Conservation (phyloP, 1,284 basidiomycete genomes). For the Cryptococcus floricola region DNA sequence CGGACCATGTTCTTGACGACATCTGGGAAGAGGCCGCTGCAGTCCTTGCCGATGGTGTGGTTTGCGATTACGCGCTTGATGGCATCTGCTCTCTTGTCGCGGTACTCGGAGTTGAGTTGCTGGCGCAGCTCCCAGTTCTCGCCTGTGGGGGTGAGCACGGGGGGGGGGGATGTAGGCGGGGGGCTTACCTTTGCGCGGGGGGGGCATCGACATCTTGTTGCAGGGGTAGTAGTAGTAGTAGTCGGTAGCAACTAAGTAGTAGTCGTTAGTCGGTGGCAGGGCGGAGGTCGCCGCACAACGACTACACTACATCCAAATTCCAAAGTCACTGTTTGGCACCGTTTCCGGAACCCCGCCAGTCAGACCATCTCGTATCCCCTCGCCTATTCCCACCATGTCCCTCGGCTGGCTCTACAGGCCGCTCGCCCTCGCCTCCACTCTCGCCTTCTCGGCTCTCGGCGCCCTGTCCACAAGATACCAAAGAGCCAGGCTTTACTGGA, state of each 20-base stretch:
- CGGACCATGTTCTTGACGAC: constrained; percentile 93
- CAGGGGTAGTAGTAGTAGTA: no score
- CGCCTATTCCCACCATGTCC: constrained; percentile 8
- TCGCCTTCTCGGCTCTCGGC: constrained; percentile 41
- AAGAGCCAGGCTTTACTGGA: constrained; percentile 58
- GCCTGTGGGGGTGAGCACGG: constrained; percentile 47
- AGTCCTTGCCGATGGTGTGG: constrained; percentile 96
- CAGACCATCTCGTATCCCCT: no score
- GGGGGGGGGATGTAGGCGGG: not conserved
- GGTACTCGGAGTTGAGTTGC: constrained; percentile 93
- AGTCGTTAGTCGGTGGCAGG: no score
- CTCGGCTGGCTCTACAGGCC: constrained; percentile 41
- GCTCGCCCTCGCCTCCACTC: constrained; percentile 37
- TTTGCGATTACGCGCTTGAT: constrained; percentile 95
- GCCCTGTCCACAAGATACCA: constrained; percentile 36
- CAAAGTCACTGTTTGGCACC: no score
- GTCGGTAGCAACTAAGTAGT: no score
- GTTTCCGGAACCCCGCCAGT: no score
- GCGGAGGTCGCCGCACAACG: no score
- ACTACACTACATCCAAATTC: no score
- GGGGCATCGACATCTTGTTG: constrained; percentile 17
- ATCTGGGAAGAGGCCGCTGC: constrained; percentile 93
- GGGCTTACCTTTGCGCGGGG: constrained; percentile 23
- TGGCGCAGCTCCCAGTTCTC: constrained; percentile 93
- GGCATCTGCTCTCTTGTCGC: constrained; percentile 93